A percentile compares a stretch with the other conserved stretches of the same genome.
Conservation (phyloP, 306 rosid genomes). For the Quercus engelmannii region DNA sequence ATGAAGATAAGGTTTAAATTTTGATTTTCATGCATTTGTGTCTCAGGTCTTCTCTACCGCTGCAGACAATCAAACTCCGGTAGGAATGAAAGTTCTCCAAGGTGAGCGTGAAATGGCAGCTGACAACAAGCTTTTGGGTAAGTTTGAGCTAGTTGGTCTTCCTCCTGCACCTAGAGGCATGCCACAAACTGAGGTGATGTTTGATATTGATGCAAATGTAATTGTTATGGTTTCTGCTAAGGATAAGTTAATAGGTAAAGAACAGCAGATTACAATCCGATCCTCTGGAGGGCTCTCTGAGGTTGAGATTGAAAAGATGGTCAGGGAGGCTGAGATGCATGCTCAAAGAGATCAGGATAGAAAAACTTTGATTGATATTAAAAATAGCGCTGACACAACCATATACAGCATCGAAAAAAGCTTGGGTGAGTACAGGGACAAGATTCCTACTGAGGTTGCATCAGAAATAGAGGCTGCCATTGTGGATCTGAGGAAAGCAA, state of each 20-base stretch:
- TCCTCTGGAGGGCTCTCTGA: constrained; percentile 88
- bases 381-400: constrained; percentile 81
- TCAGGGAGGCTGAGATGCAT: constrained; percentile 85
- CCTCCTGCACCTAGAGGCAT: constrained; percentile 89
- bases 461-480: constrained; percentile 76
- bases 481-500: constrained; percentile 65
- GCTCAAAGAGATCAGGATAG: constrained; percentile 90
- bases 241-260: constrained; percentile 86
- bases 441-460: constrained; percentile 73
- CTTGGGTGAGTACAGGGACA: constrained; percentile 72
- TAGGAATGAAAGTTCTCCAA: constrained; percentile 85
- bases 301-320: constrained; percentile 85
- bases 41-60: constrained; percentile 85
- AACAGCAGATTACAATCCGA: constrained; percentile 84
- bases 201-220: constrained; percentile 93
- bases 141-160: constrained; percentile 82
- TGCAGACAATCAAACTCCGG: constrained; percentile 92
- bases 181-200: constrained; percentile 91
- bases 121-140: constrained; percentile 83
- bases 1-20: no score
- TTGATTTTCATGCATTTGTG: no score
- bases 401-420: constrained; percentile 88
- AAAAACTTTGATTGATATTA: constrained; percentile 69
- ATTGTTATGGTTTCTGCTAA: constrained; percentile 93
- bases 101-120: constrained; percentile 97